These are phyloP conservation scores for Medicago ruthenica DNA, from an alignment of 306 rosid species.

Conservation along the genomic window DNA sequence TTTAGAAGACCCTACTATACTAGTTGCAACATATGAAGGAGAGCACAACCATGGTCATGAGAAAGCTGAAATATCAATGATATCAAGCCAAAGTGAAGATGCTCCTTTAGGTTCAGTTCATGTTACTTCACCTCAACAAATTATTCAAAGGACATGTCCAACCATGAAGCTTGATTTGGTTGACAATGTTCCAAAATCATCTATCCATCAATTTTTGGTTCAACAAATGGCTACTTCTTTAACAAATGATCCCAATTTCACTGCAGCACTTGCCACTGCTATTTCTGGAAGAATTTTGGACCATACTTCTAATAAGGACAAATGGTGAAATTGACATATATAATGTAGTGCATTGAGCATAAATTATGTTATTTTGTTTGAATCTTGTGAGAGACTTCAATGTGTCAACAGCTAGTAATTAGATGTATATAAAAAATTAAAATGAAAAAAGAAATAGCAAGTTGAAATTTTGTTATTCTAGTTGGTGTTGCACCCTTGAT, in stretches of 20 bases:
- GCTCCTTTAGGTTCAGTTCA: slow-evolving; percentile 23
- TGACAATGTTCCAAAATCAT: slow-evolving; percentile 29
- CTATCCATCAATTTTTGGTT: slow-evolving; percentile 57
- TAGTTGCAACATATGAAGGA: slow-evolving; percentile 90
- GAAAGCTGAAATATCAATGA: slow-evolving; percentile 43
- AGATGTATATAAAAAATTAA: slow-evolving; percentile 20
- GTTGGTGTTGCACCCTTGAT: neutral
- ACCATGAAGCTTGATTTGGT: slow-evolving; percentile 48
- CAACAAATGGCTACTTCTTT: slow-evolving; percentile 86
- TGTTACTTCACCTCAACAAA: slow-evolving; percentile 38
- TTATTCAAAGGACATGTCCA: slow-evolving; percentile 35
- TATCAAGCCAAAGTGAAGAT: slow-evolving; percentile 42
- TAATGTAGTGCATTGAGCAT: neutral
- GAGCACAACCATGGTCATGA: slow-evolving; percentile 69
- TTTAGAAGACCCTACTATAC: slow-evolving; percentile 70
- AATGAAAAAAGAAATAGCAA: neutral
- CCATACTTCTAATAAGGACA: slow-evolving; percentile 19
- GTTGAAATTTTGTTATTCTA: slow-evolving; percentile 2
- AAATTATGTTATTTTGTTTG: neutral
- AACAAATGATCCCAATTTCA: slow-evolving; percentile 78
- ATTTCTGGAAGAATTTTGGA: slow-evolving; percentile 63
- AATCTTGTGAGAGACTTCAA: neutral
- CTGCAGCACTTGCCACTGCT: slow-evolving; percentile 72
- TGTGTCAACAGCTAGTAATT: neutral
- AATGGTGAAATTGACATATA: slow-evolving; percentile 20